Percentiles rank a stretch among this genome's conserved stretches.
Evolutionary conservation across 2,329 filamentous ascomycete genomes (phyloP).

Genomic region (Sporothrix protearum): DNA sequence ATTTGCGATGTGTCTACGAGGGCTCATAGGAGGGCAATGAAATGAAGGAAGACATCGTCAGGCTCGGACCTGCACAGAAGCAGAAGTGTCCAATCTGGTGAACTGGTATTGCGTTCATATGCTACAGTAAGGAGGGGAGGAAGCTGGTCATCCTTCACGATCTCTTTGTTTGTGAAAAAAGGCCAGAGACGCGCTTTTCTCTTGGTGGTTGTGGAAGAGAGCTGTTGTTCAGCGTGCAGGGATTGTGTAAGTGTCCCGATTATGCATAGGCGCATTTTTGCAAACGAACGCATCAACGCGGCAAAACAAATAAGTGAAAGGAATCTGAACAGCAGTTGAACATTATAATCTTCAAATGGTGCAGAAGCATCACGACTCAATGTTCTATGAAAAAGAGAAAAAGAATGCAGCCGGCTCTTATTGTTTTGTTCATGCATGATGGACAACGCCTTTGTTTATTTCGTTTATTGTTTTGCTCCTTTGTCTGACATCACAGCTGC

Average conservation of each 20-base stretch:
- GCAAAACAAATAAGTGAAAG: neutral
- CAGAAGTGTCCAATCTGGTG: neutral
- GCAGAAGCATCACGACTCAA: neutral
- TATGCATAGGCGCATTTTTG: neutral
- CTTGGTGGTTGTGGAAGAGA: neutral
- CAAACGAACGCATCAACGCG: neutral
- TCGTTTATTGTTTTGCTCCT: neutral
- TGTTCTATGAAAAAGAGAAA: neutral
- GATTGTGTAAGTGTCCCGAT: neutral
- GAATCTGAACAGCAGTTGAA: neutral
- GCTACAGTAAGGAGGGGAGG: neutral
- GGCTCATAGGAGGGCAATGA: too few relatives aligned
- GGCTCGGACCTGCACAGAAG: neutral
- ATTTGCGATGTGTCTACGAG: too few relatives aligned
- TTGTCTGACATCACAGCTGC: neutral
- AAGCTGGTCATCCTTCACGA: neutral
- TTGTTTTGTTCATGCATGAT: neutral
- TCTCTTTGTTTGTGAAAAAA: neutral
- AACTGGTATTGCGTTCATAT: neutral
- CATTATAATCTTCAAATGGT: neutral
- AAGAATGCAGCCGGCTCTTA: neutral
- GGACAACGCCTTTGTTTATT: neutral
- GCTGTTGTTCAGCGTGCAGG: neutral
- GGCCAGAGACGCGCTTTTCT: neutral
- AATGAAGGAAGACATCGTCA: too few relatives aligned